Evolutionary conservation across 768 basidiomycete species (phyloP).

Genomic region (Fistulinella prunicolor): DNA sequence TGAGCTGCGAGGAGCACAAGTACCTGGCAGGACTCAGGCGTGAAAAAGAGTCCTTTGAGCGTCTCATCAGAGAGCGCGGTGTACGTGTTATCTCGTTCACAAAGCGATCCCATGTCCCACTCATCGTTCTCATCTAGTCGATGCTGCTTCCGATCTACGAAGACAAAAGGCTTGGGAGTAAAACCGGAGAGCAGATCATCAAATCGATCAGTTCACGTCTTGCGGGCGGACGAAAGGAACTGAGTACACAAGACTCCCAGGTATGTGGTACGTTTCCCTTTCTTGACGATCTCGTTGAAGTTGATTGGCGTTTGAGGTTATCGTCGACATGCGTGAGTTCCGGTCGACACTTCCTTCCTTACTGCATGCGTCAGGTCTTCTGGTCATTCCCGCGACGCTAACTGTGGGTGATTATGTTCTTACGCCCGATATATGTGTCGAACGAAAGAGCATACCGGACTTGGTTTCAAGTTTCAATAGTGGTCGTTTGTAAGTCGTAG

Average conservation of each 20-base stretch:
- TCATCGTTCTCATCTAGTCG: constrained; percentile 44
- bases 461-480: constrained; percentile 91
- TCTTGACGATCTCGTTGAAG: background rate
- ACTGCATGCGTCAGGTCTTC: constrained; percentile 75
- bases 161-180: constrained; percentile 43
- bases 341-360: constrained; percentile 88
- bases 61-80: constrained; percentile 86
- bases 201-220: constrained; percentile 81
- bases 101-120: background rate
- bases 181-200: constrained; percentile 55
- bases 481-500: constrained; percentile 80
- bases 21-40: constrained; percentile 85
- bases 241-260: constrained; percentile 62
- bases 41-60: constrained; percentile 93
- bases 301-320: constrained; percentile 52
- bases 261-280: constrained; percentile 32
- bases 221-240: constrained; percentile 78
- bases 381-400: constrained; percentile 87
- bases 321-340: constrained; percentile 97
- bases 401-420: constrained; percentile 96
- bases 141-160: constrained; percentile 88
- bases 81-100: constrained; percentile 46
- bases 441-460: constrained; percentile 93
- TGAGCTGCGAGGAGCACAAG: constrained; percentile 93
- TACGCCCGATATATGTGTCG: constrained; percentile 93